Evolutionary conservation across 2,329 filamentous ascomycete genomes (phyloP).

Genomic region (Microcyclospora pomicola): DNA sequence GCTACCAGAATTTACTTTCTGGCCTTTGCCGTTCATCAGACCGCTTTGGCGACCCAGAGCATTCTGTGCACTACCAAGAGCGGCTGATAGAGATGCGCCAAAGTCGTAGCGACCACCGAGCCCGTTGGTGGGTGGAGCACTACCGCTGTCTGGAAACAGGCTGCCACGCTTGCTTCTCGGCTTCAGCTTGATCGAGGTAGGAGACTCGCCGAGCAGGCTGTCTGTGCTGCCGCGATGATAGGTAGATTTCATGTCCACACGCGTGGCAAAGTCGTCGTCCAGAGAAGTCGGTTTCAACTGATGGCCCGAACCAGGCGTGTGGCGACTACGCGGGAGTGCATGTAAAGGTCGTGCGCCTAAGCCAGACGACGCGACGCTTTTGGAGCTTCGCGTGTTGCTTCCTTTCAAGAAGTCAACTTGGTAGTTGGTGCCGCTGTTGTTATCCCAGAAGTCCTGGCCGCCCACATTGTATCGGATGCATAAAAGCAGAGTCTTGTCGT

Average conservation of each 20-base stretch:
- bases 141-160: slow-evolving; percentile 41
- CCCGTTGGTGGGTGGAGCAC: slow-evolving; percentile 50
- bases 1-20: slow-evolving; percentile 26
- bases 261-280: slow-evolving; percentile 57
- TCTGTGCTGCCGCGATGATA: slow-evolving; percentile 31
- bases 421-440: slow-evolving; percentile 76
- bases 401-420: slow-evolving; percentile 66
- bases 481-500: slow-evolving; percentile 83
- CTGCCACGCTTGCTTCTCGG: slow-evolving; percentile 44
- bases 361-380: slow-evolving; percentile 1
- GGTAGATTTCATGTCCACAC: slow-evolving; percentile 31
- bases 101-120: slow-evolving; percentile 86
- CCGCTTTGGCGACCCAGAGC: slow-evolving; percentile 43
- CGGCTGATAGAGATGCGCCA: slow-evolving; percentile 74
- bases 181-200: slow-evolving; percentile 54
- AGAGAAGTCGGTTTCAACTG: slow-evolving; percentile 33
- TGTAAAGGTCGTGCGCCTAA: slow-evolving; percentile 35
- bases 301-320: slow-evolving; percentile 34
- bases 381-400: slow-evolving; percentile 1
- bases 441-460: slow-evolving; percentile 88
- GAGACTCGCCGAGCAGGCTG: slow-evolving; percentile 44
- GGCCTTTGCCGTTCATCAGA: slow-evolving; percentile 24
- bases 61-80: slow-evolving; percentile 61
- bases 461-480: slow-evolving; percentile 79
- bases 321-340: slow-evolving; percentile 36